Evolutionary conservation across 2,329 filamentous ascomycete species (phyloP).

Genomic region (Venturia aucupariae): DNA sequence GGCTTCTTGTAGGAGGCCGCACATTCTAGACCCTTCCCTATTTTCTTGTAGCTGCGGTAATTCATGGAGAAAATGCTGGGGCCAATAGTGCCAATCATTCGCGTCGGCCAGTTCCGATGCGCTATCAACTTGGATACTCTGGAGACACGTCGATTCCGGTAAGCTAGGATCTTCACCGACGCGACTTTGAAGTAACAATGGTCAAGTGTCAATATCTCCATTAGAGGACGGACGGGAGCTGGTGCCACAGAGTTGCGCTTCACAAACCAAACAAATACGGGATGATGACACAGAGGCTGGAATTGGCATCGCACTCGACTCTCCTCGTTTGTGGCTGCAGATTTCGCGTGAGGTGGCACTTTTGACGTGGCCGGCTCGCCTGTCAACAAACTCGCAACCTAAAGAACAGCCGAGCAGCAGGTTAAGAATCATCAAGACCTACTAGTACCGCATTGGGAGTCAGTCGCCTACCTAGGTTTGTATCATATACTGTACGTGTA

Average conservation of each 20-base stretch:
- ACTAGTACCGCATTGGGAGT: background rate
- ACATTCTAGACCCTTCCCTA: background rate
- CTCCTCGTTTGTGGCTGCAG: slow-evolving; percentile 4
- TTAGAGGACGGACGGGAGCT: background rate
- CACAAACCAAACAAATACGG: too few species aligned
- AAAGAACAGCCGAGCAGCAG: background rate
- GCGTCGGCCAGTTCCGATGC: too few species aligned
- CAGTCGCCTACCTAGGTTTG: too few species aligned
- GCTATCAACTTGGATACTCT: too few species aligned
- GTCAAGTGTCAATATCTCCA: background rate
- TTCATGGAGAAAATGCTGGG: background rate
- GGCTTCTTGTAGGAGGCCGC: background rate
- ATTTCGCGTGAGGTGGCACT: background rate
- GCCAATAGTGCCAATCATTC: too few species aligned
- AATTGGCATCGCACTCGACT: background rate
- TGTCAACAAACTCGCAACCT: background rate
- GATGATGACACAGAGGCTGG: too few species aligned
- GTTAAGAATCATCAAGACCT: background rate
- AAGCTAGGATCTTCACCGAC: too few species aligned
- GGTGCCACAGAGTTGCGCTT: background rate
- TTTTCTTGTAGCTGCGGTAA: background rate
- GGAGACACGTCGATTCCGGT: too few species aligned
- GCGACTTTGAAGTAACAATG: background rate
- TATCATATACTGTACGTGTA: too few species aligned
- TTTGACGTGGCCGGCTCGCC: background rate